phyloP scores from a whole-genome alignment of 1,284 basidiomycete species.

The Cryptococcus sp. region DNA sequence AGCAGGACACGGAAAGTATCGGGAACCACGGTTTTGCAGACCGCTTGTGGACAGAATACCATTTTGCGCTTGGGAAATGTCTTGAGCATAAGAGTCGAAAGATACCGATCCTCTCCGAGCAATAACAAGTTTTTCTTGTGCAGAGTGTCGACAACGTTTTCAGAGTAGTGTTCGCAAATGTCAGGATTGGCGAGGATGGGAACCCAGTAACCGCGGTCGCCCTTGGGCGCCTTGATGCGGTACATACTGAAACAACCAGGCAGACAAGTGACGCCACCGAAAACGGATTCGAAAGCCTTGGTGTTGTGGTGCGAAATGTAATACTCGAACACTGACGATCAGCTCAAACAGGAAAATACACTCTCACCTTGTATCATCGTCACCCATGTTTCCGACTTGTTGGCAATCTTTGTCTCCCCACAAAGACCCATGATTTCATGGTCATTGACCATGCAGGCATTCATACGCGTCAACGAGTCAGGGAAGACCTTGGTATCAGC shows the following conservation, averaged over 20 bases:
- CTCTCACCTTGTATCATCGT: conserved; percentile 88
- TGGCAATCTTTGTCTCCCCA: conserved; percentile 98
- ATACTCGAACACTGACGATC: conserved; percentile 84
- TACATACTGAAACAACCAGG: conserved; percentile 99
- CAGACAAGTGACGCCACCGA: conserved; percentile 98
- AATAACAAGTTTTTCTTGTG: conserved; percentile 99
- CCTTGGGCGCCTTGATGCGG: conserved; percentile 95
- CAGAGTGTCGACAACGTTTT: conserved; percentile 94
- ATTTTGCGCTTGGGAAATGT: conserved; percentile 99
- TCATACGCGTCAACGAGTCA: conserved; percentile 87
- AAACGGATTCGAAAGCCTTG: conserved; percentile 99
- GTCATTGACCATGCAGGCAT: conserved; percentile 92
- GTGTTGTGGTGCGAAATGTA: conserved; percentile 99
- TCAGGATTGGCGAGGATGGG: conserved; percentile 96
- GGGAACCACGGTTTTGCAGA: conserved; percentile 96
- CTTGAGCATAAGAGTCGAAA: conserved; percentile 93
- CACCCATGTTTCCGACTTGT: conserved; percentile 96
- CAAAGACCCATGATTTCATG: conserved; percentile 98
- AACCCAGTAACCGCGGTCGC: conserved; percentile 90
- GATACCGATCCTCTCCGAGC: conserved; percentile 97
- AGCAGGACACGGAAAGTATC: conserved; percentile 92
- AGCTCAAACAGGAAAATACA: conserved; percentile 8
- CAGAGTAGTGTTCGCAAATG: conserved; percentile 95
- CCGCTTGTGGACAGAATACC: conserved; percentile 96
- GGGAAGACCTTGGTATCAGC: conserved; percentile 98